Evolutionary conservation across 441 rosid genomes (phyloP).

Genomic region (Erodium texanum): DNA sequence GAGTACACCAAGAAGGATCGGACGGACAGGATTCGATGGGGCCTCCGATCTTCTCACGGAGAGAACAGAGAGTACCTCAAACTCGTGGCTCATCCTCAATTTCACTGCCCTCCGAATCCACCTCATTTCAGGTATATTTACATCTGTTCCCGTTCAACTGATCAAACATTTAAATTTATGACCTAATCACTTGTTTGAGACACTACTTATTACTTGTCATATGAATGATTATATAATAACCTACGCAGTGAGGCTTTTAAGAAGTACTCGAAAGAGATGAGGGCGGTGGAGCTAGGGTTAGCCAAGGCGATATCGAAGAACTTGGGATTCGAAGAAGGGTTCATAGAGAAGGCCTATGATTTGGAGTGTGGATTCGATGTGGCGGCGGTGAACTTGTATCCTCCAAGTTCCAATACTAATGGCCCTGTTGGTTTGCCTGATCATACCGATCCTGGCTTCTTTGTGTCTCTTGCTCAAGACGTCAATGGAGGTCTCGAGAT

Average conservation of each 20-base stretch:
- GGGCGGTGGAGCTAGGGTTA: conserved; percentile 19
- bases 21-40: conserved; percentile 19
- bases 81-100: conserved; percentile 21
- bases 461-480: conserved; percentile 28
- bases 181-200: too few relatives aligned
- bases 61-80: conserved; percentile 29
- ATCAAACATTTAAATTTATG: too few relatives aligned
- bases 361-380: conserved; percentile 26
- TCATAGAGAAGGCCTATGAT: conserved; percentile 21
- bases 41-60: conserved; percentile 14
- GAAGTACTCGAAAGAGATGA: conserved; percentile 19
- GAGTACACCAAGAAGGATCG: conserved; percentile 14
- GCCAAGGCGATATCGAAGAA: conserved; percentile 25
- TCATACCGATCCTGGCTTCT: conserved; percentile 31
- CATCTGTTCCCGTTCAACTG: too few relatives aligned
- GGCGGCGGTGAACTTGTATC: conserved; percentile 26
- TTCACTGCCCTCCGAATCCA: conserved; percentile 22
- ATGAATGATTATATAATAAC: too few relatives aligned
- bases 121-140: conserved; percentile 13
- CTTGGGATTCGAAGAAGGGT: conserved; percentile 25
- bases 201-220: too few relatives aligned
- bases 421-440: conserved; percentile 20
- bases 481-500: conserved; percentile 26
- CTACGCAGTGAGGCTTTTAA: conserved; percentile 17
- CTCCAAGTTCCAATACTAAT: conserved; percentile 20